Conservation (phyloP, 2,329 filamentous ascomycete species). For the Ilyonectria sp. region DNA sequence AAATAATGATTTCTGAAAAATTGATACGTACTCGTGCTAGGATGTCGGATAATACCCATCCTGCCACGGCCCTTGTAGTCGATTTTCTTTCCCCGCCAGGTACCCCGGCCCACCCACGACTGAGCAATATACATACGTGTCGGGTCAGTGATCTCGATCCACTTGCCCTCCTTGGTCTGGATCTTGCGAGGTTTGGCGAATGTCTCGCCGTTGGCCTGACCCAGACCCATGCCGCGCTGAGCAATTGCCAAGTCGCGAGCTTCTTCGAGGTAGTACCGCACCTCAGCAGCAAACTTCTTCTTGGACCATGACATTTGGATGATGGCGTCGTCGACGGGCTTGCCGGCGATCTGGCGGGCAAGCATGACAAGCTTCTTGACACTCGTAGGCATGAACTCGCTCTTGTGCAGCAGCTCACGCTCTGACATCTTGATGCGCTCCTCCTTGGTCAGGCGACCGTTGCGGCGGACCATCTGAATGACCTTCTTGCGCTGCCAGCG, state of each 20-base stretch:
- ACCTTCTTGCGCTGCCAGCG: constrained; percentile 90
- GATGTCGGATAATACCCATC: constrained; percentile 77
- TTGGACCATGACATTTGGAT: constrained; percentile 95
- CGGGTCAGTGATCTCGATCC: constrained; percentile 79
- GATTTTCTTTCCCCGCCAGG: constrained; percentile 68
- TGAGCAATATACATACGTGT: constrained; percentile 92
- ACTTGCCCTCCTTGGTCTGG: constrained; percentile 81
- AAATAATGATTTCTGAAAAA: neutral
- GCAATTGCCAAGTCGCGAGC: constrained; percentile 87
- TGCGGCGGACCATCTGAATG: constrained; percentile 79
- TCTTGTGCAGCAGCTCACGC: constrained; percentile 70
- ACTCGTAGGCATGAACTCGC: constrained; percentile 83
- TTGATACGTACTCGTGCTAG: constrained; percentile 78
- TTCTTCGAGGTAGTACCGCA: constrained; percentile 83
- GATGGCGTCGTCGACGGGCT: constrained; percentile 94
- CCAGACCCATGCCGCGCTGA: constrained; percentile 87
- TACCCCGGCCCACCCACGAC: constrained; percentile 90
- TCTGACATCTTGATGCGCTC: constrained; percentile 78
- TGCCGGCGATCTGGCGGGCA: constrained; percentile 90
- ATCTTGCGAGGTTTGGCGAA: constrained; percentile 67
- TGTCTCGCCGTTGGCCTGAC: constrained; percentile 58
- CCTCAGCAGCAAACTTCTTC: constrained; percentile 90
- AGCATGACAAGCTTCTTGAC: constrained; percentile 93
- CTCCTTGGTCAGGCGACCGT: constrained; percentile 67
- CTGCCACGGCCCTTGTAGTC: constrained; percentile 85